Base-by-base conservation (phyloP, 106 monocot genomes). In the Acorus gramineus region DNA sequence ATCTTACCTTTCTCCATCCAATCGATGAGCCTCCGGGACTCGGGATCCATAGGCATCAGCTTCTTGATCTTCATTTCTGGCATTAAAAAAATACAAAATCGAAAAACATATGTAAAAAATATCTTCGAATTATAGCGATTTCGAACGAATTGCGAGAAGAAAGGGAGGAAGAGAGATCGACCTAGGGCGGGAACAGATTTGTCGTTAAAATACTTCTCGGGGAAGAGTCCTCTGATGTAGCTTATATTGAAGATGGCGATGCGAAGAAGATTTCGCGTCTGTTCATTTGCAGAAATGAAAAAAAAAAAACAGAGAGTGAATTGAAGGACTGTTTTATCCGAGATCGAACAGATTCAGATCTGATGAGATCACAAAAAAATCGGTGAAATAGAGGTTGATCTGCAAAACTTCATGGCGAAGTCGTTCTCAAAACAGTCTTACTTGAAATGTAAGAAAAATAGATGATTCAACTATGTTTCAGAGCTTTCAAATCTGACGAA, bases 61-160 rank as follows among this genome's bases (percentile, higher is more conserved):
- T 96, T 96, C 79, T 96, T 96, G 56, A 96, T 90, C 79, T 96
- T 96, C 90, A 96, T 96, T 74, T 91, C 96, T 96, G 62, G 14
- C n/a, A 5, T 14, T 57, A 60, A 14, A 44, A 63, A 4, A 9
- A n/a, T n/a, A 44, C 44, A 11, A 48, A 50, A 49, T 2, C 8
- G 5, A 48, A 11, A 4, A 2, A 47, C 42, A 7, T 46, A 61
- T 7, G 7, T 7, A 14, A 46, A 11, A 7, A 6, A 50, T 8
- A 51, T 59, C 49, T 8, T 3, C 13, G 13, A 52, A 55, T n/a
- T n/a, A n/a, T n/a, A n/a, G n/a, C n/a, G 14, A 13, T 71, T 44
- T 7, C 14, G 8, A 0, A 55, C 4, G 13, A 47, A 52, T 14
- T 10, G 12, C 6, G 42, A 73, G 8, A 57, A 58, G 28, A 12